phyloP scores from a whole-genome alignment of 345 rosid genomes.

The Acer saccharum region DNA sequence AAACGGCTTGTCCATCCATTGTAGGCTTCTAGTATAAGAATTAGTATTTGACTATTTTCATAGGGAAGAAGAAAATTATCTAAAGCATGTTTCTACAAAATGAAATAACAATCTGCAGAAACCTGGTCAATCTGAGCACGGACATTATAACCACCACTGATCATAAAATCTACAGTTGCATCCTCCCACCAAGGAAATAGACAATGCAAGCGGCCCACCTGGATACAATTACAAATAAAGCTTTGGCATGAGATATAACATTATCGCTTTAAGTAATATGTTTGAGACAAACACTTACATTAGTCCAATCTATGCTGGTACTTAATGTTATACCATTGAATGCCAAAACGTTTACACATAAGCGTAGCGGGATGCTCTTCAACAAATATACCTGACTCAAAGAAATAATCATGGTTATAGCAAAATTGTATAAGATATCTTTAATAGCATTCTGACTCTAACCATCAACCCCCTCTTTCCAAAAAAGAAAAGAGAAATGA shows the following conservation, averaged over 20 bases:
- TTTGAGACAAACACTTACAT: conserved; percentile 43
- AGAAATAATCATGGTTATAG: conserved; percentile 7
- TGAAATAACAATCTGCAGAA: conserved; percentile 9
- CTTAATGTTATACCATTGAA: conserved; percentile 56
- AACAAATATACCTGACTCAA: conserved; percentile 57
- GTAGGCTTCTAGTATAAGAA: background rate
- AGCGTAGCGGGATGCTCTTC: conserved; percentile 75
- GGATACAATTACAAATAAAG: conserved; percentile 12
- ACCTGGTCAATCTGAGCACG: conserved; percentile 63
- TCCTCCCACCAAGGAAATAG: conserved; percentile 92
- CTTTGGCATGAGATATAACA: conserved; percentile 4
- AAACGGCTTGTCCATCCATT: background rate
- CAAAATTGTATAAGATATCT: background rate
- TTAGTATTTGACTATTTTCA: background rate
- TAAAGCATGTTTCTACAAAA: background rate
- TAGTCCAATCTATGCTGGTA: conserved; percentile 75
- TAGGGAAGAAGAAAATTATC: background rate
- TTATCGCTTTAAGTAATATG: conserved; percentile 4
- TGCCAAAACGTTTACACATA: conserved; percentile 55
- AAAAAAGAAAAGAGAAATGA: no score
- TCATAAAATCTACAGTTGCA: conserved; percentile 84
- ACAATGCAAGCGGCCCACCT: conserved; percentile 93
- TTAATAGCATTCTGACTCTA: background rate
- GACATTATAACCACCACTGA: conserved; percentile 82
- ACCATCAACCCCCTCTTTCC: no score